phyloP scores from a whole-genome alignment of 2,329 filamentous ascomycete genomes.

The Stachybotrys echinatus region DNA sequence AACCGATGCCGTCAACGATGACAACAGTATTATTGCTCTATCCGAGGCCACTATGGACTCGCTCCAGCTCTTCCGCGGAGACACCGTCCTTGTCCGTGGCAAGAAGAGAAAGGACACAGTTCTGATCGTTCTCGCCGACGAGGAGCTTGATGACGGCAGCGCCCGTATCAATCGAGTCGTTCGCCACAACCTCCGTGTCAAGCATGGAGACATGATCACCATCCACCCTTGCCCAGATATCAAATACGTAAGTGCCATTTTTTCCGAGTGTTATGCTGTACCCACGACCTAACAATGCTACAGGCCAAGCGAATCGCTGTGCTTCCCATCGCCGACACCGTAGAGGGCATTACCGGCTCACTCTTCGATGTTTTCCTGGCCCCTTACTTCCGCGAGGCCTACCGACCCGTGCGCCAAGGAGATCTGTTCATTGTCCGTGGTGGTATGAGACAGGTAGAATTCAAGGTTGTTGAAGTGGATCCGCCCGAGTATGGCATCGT shows the following conservation, averaged over 20 bases:
- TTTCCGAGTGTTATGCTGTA: neutral
- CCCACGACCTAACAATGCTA: conserved; percentile 8
- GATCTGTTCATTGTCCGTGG: conserved; percentile 96
- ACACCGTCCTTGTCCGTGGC: conserved; percentile 95
- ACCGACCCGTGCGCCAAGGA: conserved; percentile 93
- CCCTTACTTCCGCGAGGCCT: conserved; percentile 98
- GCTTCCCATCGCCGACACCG: conserved; percentile 94
- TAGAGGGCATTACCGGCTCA: conserved; percentile 95
- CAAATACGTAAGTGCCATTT: conserved; percentile 94
- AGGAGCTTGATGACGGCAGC: conserved; percentile 95
- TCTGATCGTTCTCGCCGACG: conserved; percentile 92
- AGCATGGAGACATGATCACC: conserved; percentile 96
- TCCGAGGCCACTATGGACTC: conserved; percentile 99
- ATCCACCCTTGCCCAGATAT: conserved; percentile 98
- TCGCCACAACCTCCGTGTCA: conserved; percentile 95
- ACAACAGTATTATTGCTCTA: conserved; percentile 98
- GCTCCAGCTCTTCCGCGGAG: conserved; percentile 95
- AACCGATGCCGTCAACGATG: conserved; percentile 97
- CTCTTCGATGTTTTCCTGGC: conserved; percentile 99
- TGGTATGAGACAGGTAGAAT: conserved; percentile 98
- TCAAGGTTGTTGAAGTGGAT: conserved; percentile 99
- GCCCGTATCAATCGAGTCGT: conserved; percentile 98
- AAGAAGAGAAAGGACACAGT: conserved; percentile 99
- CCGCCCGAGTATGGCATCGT: conserved; percentile 98
- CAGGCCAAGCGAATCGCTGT: conserved; percentile 98